phyloP scores from a whole-genome alignment of 768 basidiomycete species.

The Suillus subluteus region DNA sequence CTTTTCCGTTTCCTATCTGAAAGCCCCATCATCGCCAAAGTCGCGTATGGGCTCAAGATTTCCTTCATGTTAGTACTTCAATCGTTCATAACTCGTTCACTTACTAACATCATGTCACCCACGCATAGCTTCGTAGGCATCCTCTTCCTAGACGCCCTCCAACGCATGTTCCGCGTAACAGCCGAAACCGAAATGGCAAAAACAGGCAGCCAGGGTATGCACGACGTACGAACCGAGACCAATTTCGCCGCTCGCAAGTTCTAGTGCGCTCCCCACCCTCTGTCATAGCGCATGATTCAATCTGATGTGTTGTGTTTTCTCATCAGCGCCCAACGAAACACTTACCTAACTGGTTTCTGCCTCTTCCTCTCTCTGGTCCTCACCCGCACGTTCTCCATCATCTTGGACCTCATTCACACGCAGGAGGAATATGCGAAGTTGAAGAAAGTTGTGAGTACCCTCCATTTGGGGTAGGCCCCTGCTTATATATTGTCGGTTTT shows the following conservation, averaged over 20 bases:
- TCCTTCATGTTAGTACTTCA: conserved; percentile 76
- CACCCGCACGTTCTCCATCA: conserved; percentile 90
- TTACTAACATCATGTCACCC: background rate
- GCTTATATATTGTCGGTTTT: background rate
- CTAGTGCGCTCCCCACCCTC: conserved; percentile 60
- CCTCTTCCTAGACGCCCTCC: conserved; percentile 89
- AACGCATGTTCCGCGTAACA: conserved; percentile 86
- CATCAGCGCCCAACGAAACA: conserved; percentile 81
- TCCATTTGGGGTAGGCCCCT: background rate
- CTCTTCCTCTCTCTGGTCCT: conserved; percentile 96
- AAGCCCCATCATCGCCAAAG: conserved; percentile 73
- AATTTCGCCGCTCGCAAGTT: conserved; percentile 91
- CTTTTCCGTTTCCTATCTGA: conserved; percentile 76
- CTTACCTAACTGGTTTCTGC: conserved; percentile 91
- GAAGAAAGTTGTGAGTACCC: conserved; percentile 55
- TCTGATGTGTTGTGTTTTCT: background rate
- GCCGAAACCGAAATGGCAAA: conserved; percentile 75
- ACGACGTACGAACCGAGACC: conserved; percentile 79
- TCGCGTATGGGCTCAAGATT: conserved; percentile 92
- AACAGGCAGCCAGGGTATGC: conserved; percentile 47
- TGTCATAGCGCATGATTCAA: background rate
- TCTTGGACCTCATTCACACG: conserved; percentile 86
- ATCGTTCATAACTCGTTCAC: background rate
- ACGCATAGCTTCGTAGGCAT: conserved; percentile 75
- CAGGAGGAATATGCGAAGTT: conserved; percentile 88